Evolutionary conservation across 2,329 filamentous ascomycete species (phyloP).

Genomic region (Chaetomiaceae sp.): DNA sequence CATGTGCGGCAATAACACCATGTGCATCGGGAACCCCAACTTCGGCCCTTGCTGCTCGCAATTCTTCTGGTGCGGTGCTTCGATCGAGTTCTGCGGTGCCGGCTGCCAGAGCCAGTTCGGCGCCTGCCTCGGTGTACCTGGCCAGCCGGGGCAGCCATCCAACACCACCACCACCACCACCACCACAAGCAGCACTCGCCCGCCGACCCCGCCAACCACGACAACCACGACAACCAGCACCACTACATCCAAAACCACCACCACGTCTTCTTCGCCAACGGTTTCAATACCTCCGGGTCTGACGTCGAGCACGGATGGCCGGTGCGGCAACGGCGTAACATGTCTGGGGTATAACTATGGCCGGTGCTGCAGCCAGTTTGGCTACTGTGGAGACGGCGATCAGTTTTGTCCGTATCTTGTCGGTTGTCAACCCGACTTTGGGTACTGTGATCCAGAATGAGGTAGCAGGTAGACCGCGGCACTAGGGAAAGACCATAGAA

Average conservation of each 20-base stretch:
- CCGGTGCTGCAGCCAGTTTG: conserved; percentile 26
- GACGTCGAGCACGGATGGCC: conserved; percentile 22
- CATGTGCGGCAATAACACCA: conserved; percentile 25
- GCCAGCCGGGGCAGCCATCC: conserved; percentile 8
- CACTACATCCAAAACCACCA: conserved; percentile 6
- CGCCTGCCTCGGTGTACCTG: conserved; percentile 19
- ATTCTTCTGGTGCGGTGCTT: conserved; percentile 25
- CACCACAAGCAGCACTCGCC: neutral
- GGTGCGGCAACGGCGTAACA: conserved; percentile 22
- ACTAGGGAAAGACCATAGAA: too few species aligned
- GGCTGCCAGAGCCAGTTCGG: conserved; percentile 23
- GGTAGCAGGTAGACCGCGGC: too few species aligned
- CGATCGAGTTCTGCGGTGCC: conserved; percentile 23
- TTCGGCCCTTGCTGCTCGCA: conserved; percentile 26
- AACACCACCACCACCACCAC: conserved; percentile 6
- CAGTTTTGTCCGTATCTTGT: conserved; percentile 27
- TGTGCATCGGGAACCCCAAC: conserved; percentile 22
- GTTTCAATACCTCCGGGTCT: conserved; percentile 19
- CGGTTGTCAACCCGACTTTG: conserved; percentile 27
- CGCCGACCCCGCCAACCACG: neutral
- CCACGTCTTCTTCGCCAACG: conserved; percentile 7
- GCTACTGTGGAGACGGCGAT: conserved; percentile 26
- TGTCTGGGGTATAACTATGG: conserved; percentile 23
- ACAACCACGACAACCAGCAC: conserved; percentile 7
- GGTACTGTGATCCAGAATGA: conserved; percentile 23